Base-by-base conservation (phyloP, 2,329 filamentous ascomycete species). In the Calonectria henricotiae region DNA sequence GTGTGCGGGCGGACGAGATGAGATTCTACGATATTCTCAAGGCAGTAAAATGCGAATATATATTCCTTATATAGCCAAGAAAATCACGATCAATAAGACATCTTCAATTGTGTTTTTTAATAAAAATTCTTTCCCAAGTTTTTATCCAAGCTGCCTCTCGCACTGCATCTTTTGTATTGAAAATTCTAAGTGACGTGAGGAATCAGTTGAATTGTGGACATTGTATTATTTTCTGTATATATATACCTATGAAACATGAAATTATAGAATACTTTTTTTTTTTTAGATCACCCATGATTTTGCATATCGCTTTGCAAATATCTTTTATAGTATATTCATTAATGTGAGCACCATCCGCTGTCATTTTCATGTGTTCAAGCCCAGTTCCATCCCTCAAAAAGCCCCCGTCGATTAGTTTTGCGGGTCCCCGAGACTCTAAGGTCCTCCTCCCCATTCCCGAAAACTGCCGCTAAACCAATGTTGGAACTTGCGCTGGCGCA, bases 381-480 rank as follows among this genome's bases (percentile, higher is more conserved):
- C 13, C 11, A 30, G 27, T 30, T 7, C 27, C 27, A 30, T 30
- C 27, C 7, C 5, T 43, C 41, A n/a, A 17, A 41, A 27, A 23
- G n/a, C 17, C 35, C 32, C 32, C 25, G 17, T 60, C 35, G 17
- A 60, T 60, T 7, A 30, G 43, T 60, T 60, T 41, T 60, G 55
- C 37, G 55, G 55, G 39, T 37, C n/a, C 39, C 63, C 49, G 13
- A 27, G 32, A 49, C 32, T 39, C 44, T 15, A 49, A 32, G 61
- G 61, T 7, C 27, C 27, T 30, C 27, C 7, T 20, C 44, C 46
- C 62, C 32, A 37, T 37, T 13, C 32, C 17, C 46, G 46, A 61
- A 23, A 61, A 47, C n/a, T 67, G 61, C 73, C 74, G 37, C 74
- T 76, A 75, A 68, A 49, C 74, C 37, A 69, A 69, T 17, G 65